Percentiles rank a stretch among this genome's conserved stretches.
Conservation (phyloP, 805 yeast genomes). For the Babjeviella inositovora region DNA sequence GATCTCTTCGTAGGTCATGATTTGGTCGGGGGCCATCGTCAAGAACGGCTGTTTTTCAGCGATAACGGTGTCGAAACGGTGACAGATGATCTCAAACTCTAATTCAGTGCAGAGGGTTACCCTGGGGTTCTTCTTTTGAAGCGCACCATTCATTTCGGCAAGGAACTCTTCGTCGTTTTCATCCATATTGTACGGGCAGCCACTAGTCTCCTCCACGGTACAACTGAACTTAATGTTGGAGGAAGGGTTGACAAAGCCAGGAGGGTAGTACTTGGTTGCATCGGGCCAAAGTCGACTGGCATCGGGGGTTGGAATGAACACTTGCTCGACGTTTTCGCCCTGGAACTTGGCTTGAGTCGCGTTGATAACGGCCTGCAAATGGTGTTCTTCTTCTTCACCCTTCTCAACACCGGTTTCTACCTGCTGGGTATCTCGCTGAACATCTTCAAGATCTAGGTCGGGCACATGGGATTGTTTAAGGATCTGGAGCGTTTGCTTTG, state of each 20-base stretch:
- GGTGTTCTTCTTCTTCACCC: slow-evolving; percentile 94
- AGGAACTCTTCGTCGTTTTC: slow-evolving; percentile 71
- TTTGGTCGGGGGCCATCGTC: slow-evolving; percentile 68
- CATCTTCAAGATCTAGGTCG: slow-evolving; percentile 54
- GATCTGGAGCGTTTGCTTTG: slow-evolving; percentile 72
- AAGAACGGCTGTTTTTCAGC: slow-evolving; percentile 79
- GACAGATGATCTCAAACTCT: slow-evolving; percentile 71
- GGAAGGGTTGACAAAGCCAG: slow-evolving; percentile 54
- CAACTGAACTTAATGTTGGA: slow-evolving; percentile 81
- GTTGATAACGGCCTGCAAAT: slow-evolving; percentile 79
- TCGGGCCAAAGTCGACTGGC: slow-evolving; percentile 77
- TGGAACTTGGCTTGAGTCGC: slow-evolving; percentile 52
- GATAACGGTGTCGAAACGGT: slow-evolving; percentile 58
- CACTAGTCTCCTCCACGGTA: slow-evolving; percentile 89
- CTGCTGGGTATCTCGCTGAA: slow-evolving; percentile 68
- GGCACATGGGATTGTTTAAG: slow-evolving; percentile 70
- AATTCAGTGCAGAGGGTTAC: slow-evolving; percentile 42
- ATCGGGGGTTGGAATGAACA: slow-evolving; percentile 93
- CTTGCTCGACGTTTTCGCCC: slow-evolving; percentile 31
- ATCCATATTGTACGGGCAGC: slow-evolving; percentile 79
- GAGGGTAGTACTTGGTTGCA: slow-evolving; percentile 54
- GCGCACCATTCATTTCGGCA: slow-evolving; percentile 18
- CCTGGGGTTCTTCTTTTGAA: slow-evolving; percentile 8
- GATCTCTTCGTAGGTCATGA: slow-evolving; percentile 56
- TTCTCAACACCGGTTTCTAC: slow-evolving; percentile 97